Evolutionary conservation across 257 asterid genomes (phyloP).

Genomic region (Solanum peruvianum): DNA sequence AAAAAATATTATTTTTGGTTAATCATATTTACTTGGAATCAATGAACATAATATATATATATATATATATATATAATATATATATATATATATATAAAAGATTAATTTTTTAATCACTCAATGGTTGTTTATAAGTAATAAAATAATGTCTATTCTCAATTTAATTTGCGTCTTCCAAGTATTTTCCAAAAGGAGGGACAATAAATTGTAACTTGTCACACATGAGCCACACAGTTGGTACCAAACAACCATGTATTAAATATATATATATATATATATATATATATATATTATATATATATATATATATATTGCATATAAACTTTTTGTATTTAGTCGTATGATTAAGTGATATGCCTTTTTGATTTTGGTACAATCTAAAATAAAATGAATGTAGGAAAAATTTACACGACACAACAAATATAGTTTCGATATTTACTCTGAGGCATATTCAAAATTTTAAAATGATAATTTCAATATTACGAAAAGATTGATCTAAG

Average conservation of each 20-base stretch:
- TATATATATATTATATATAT: background rate
- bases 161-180: background rate
- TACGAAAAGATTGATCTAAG: too few species aligned
- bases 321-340: background rate
- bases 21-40: background rate
- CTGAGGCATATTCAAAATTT: too few species aligned
- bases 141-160: background rate
- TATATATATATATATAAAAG: too few species aligned
- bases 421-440: too few species aligned
- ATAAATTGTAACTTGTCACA: background rate
- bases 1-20: background rate
- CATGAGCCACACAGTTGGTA: background rate
- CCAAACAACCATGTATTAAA: background rate
- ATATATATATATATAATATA: too few species aligned
- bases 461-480: too few species aligned
- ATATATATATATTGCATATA: background rate
- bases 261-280: too few species aligned
- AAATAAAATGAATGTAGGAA: background rate
- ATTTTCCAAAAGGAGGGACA: background rate
- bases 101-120: background rate
- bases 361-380: background rate
- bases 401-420: background rate
- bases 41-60: background rate
- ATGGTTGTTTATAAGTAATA: background rate
- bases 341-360: background rate